Evolutionary conservation across 306 rosid species (phyloP).

Genomic region (Dalbergia cultrata): DNA sequence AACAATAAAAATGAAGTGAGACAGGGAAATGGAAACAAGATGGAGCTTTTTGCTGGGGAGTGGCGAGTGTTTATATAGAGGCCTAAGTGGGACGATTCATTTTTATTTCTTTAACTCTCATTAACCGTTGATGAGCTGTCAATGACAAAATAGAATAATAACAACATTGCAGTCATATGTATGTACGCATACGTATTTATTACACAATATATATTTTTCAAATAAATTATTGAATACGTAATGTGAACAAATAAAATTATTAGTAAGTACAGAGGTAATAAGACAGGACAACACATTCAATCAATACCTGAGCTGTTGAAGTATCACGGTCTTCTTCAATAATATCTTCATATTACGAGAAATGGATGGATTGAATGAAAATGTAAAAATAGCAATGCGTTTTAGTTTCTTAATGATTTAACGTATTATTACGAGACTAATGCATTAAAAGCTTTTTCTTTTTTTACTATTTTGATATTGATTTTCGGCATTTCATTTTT

Average conservation of each 20-base stretch:
- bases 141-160: neutral
- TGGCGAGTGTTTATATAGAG: conserved; percentile 46
- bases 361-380: too few relatives aligned
- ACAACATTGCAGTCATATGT: neutral
- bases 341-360: neutral
- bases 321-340: neutral
- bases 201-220: neutral
- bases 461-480: neutral
- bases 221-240: neutral
- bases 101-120: neutral
- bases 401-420: too few relatives aligned
- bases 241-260: neutral
- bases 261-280: neutral
- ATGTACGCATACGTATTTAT: neutral
- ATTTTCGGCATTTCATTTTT: neutral
- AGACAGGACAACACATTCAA: too few relatives aligned
- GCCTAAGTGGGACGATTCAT: neutral
- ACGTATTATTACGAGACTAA: neutral
- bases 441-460: neutral
- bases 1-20: neutral
- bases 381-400: too few relatives aligned
- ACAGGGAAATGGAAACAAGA: neutral
- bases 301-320: neutral
- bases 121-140: conserved; percentile 52
- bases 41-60: conserved; percentile 28